Evolutionary conservation across 768 basidiomycete genomes (phyloP).

Genomic region (Termitomyces sp.): DNA sequence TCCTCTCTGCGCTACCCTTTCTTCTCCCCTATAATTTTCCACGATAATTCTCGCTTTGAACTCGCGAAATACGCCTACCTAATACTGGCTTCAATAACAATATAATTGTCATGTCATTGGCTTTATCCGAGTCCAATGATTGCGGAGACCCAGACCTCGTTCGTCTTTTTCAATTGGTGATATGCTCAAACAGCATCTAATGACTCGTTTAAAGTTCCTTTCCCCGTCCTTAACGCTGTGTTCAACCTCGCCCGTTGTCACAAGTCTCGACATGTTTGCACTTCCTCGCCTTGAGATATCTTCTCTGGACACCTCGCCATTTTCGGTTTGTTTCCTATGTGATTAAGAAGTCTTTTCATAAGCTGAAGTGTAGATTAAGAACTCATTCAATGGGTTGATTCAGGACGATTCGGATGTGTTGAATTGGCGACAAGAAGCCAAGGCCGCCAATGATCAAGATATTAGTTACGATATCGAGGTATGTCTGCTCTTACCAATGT

Average conservation of each 20-base stretch:
- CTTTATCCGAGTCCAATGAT: background rate
- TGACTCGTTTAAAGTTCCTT: constrained; percentile 2
- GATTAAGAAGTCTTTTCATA: background rate
- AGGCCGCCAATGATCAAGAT: constrained; percentile 13
- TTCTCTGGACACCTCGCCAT: constrained; percentile 11
- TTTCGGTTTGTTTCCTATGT: constrained; percentile 8
- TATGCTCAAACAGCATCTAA: background rate
- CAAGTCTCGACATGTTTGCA: background rate
- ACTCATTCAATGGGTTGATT: constrained; percentile 13
- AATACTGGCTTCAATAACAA: background rate
- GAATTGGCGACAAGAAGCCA: background rate
- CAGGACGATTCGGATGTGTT: constrained; percentile 6
- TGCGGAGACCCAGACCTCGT: constrained; percentile 3
- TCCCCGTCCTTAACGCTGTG: constrained; percentile 15
- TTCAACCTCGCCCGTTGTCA: constrained; percentile 5
- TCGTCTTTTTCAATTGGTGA: background rate
- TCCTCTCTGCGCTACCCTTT: background rate
- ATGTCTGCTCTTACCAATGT: constrained; percentile 1
- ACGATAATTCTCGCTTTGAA: background rate
- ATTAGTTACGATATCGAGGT: constrained; percentile 44
- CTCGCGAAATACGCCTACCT: background rate
- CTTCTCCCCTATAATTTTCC: background rate
- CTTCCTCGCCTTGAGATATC: constrained; percentile 13
- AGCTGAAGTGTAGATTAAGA: background rate
- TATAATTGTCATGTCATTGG: background rate